Conservation (phyloP, 2,329 filamentous ascomycete species). For the Lecanosticta acicola region DNA sequence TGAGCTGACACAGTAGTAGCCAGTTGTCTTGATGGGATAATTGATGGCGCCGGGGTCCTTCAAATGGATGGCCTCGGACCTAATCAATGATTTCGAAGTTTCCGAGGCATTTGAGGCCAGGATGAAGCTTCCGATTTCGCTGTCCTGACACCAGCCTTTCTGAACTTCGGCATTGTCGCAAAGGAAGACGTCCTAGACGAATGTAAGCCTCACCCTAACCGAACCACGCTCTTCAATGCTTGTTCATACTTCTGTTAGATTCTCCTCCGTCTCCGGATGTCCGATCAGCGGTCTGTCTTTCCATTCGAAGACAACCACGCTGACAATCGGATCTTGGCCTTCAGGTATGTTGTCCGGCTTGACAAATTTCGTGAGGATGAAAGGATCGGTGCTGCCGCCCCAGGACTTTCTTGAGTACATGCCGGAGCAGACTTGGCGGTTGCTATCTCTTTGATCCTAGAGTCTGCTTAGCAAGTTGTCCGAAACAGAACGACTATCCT, state of each 20-base stretch:
- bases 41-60: constrained; percentile 69
- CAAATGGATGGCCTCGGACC: constrained; percentile 75
- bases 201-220: constrained; percentile 11
- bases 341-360: constrained; percentile 51
- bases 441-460: constrained; percentile 73
- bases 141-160: constrained; percentile 64
- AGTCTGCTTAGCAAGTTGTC: constrained; percentile 12
- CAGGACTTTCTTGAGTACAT: constrained; percentile 91
- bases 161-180: constrained; percentile 69
- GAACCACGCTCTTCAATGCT: neutral
- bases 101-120: constrained; percentile 69
- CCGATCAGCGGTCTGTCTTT: constrained; percentile 76
- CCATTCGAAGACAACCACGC: constrained; percentile 92
- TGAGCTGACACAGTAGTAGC: constrained; percentile 91
- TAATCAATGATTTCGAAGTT: constrained; percentile 63
- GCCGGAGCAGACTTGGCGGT: constrained; percentile 78
- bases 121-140: constrained; percentile 80
- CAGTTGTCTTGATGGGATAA: constrained; percentile 81
- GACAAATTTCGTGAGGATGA: constrained; percentile 78
- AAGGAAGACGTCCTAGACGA: constrained; percentile 57
- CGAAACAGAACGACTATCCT: neutral
- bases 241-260: constrained; percentile 5
- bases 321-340: constrained; percentile 67
- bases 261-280: constrained; percentile 49
- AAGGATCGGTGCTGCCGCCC: constrained; percentile 83